Percentiles rank a stretch among this genome's conserved stretches.
phyloP scores from a whole-genome alignment of 371 early-diverging fungal species.

The Apophysomyces ossiformis region DNA sequence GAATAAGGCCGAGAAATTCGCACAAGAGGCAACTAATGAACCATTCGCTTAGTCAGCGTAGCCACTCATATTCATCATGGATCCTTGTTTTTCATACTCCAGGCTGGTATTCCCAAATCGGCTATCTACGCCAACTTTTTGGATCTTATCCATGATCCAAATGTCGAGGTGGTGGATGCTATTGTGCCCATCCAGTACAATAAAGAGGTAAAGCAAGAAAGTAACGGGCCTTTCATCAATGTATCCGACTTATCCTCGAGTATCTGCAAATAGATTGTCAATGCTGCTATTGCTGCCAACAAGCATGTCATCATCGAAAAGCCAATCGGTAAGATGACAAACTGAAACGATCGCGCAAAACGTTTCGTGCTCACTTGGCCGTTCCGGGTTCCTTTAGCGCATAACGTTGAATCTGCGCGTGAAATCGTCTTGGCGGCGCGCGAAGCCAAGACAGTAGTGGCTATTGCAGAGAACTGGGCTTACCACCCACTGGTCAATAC shows the following conservation, averaged over 20 bases:
- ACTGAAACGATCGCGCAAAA: no score
- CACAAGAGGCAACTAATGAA: no score
- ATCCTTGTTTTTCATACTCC: not conserved
- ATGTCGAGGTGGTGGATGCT: constrained; percentile 46
- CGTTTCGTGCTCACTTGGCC: no score
- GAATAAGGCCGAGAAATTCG: no score
- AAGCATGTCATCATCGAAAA: constrained; percentile 57
- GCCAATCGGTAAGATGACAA: constrained; percentile 43
- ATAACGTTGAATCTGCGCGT: constrained; percentile 46
- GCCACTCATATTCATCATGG: no score
- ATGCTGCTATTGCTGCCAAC: constrained; percentile 47
- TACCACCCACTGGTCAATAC: constrained; percentile 42
- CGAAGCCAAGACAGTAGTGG: constrained; percentile 42
- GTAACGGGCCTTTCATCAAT: no score
- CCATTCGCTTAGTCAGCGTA: not conserved
- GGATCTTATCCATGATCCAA: constrained; percentile 46
- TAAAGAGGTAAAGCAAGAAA: constrained; percentile 30
- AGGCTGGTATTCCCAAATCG: constrained; percentile 51
- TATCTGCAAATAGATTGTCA: constrained; percentile 28
- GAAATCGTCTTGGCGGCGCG: constrained; percentile 40
- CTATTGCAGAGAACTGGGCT: constrained; percentile 54
- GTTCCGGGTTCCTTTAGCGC: constrained; percentile 28
- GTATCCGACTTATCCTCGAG: no score
- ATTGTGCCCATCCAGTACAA: constrained; percentile 51
- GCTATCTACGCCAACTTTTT: constrained; percentile 45